Evolutionary conservation across 108 stramenopile genomes (phyloP), one percentile per base, ranked within the genome.

Genomic region (Pelagomonas calceolata): DNA sequence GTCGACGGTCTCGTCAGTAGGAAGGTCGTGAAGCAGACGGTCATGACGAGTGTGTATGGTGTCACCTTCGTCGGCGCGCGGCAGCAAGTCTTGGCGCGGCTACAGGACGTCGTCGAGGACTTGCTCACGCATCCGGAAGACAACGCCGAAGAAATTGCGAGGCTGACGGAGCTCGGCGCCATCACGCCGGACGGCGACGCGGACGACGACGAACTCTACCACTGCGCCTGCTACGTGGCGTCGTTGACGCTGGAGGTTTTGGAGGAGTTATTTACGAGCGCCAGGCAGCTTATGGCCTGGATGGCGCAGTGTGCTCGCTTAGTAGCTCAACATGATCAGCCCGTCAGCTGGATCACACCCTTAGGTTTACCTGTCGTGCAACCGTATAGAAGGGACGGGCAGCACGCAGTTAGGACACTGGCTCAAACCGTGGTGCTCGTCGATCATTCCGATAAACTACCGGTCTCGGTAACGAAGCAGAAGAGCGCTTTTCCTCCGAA

Each of bases 31-130:
- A 99, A 99, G 79, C 88, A 98, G 78, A 98, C 99, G 63, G 97
- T 99, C n/a, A 99, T 99, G 99, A 99, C 99, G 43, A 92, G 91
- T 65, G 99, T 99, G 14, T 99, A 99, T 72, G 99, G 99, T 35
- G 99, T 99, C 26, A 99, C 99, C 0, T 96, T 86, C 73, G 90
- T 97, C 60, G 99, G 99, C 18, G 99, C 99, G 4, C 83, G 91
- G 34, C 83, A 89, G 37, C 99, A 99, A 87, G 95, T 99, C 43
- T 88, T 75, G 70, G 60, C n/a, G n/a, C 77, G 78, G 26, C 73
- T 87, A 35, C 65, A 78, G 46, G 85, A 85, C 26, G 70, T 29
- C 30, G 60, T 85, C 32, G 31, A 36, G 12, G 29, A 65, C 68
- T 1, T 32, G 7, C n/a, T 43, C 60, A n/a, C 63, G 18, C 51